A percentile compares a stretch with the other conserved stretches of the same genome.
Evolutionary conservation across 257 asterid genomes (phyloP).

Genomic region (Verbascum thapsus): DNA sequence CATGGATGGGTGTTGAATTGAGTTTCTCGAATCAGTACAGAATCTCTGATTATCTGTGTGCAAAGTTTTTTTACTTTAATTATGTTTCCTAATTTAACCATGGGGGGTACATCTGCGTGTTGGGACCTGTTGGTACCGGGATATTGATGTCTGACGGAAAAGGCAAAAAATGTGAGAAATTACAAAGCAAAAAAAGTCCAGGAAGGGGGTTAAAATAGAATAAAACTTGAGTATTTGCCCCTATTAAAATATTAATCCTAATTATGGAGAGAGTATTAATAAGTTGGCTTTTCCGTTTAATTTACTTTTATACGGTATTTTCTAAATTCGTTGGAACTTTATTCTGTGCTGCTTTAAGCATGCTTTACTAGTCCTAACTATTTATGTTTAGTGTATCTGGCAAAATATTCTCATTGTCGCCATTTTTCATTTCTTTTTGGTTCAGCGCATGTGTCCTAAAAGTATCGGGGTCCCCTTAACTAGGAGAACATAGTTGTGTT

Average conservation of each 20-base stretch:
- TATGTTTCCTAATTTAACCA: neutral
- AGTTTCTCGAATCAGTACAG: neutral
- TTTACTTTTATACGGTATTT: no score
- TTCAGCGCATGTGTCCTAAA: no score
- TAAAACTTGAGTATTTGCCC: neutral
- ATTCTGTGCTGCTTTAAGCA: no score
- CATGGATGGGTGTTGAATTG: neutral
- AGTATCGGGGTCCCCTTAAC: no score
- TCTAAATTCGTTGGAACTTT: no score
- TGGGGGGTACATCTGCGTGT: neutral
- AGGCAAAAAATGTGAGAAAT: neutral
- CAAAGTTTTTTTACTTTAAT: neutral
- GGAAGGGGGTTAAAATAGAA: neutral
- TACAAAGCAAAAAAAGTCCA: neutral
- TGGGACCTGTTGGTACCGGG: neutral
- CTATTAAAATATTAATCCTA: neutral
- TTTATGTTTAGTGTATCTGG: no score
- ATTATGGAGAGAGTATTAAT: slow-evolving; percentile 2
- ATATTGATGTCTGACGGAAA: slow-evolving; percentile 1
- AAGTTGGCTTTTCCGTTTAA: neutral
- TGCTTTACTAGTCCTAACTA: no score
- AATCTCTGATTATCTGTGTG: neutral
- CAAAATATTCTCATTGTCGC: no score
- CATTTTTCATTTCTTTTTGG: no score
- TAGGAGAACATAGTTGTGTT: no score